Evolutionary conservation across 2,329 filamentous ascomycete species (phyloP).

Genomic region (Neofusicoccum umdonicola): DNA sequence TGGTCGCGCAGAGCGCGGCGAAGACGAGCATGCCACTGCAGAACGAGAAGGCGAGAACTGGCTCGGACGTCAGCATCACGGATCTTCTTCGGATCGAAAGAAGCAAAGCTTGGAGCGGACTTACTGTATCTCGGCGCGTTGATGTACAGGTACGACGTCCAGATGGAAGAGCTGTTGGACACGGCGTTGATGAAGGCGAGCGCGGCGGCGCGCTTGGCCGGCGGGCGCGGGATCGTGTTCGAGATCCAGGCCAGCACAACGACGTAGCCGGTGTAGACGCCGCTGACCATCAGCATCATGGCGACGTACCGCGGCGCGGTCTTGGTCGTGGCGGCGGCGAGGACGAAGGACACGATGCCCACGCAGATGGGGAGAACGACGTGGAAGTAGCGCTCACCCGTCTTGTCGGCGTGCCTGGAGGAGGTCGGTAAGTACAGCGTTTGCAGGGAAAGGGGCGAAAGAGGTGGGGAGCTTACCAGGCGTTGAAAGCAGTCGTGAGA

Average conservation of each 20-base stretch:
- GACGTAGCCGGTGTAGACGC: conserved; percentile 60
- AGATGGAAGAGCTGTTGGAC: conserved; percentile 68
- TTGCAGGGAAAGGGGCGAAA: too few relatives aligned
- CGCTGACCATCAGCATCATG: conserved; percentile 69
- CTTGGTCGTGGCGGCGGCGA: conserved; percentile 61
- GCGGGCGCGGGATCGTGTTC: conserved; percentile 71
- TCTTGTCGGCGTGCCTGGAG: conserved; percentile 61
- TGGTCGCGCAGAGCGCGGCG: conserved; percentile 60
- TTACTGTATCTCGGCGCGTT: conserved; percentile 28
- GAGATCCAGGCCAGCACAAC: conserved; percentile 72
- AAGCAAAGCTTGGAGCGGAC: not conserved
- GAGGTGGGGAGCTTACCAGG: conserved; percentile 42
- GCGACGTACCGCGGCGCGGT: conserved; percentile 64
- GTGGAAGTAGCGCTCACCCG: conserved; percentile 69
- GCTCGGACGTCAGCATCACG: not conserved
- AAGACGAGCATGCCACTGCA: conserved; percentile 65
- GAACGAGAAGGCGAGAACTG: conserved; percentile 62
- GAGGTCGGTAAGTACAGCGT: not conserved
- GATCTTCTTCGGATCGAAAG: too few relatives aligned
- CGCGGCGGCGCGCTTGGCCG: conserved; percentile 70
- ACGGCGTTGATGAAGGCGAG: conserved; percentile 75
- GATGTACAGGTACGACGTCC: conserved; percentile 67
- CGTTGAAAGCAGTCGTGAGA: conserved; percentile 62
- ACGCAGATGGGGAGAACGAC: conserved; percentile 61
- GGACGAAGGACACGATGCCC: conserved; percentile 63